Evolutionary conservation across 345 rosid species (phyloP).

Genomic region (Erodium maritimum): DNA sequence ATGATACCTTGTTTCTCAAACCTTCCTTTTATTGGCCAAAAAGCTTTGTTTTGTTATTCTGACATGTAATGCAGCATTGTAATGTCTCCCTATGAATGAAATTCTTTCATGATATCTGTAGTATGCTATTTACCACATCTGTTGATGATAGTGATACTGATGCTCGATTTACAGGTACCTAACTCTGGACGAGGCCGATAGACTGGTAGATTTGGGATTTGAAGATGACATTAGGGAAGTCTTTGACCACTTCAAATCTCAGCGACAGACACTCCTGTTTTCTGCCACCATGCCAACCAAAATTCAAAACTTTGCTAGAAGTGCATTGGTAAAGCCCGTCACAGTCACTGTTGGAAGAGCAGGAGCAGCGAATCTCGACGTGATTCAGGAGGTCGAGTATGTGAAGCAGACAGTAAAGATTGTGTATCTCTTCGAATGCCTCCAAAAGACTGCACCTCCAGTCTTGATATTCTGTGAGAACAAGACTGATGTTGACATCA

Average conservation of each 20-base stretch:
- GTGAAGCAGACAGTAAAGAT: conserved; percentile 94
- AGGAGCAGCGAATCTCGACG: conserved; percentile 96
- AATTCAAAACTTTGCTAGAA: conserved; percentile 81
- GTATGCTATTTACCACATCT: too few species aligned
- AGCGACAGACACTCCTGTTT: conserved; percentile 79
- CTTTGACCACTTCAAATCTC: conserved; percentile 85
- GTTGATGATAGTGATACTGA: too few species aligned
- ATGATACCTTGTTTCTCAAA: too few species aligned
- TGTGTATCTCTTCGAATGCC: conserved; percentile 84
- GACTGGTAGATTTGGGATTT: conserved; percentile 89
- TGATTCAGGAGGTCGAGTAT: conserved; percentile 90
- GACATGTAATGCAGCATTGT: too few species aligned
- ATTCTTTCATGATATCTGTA: too few species aligned
- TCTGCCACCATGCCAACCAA: conserved; percentile 96
- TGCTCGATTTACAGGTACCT: conserved; percentile 48
- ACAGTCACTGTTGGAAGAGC: conserved; percentile 87
- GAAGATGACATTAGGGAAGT: conserved; percentile 97
- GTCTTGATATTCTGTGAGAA: conserved; percentile 90
- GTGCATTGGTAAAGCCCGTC: conserved; percentile 82
- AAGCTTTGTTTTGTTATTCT: too few species aligned
- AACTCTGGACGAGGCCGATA: conserved; percentile 91
- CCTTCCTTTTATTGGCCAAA: too few species aligned
- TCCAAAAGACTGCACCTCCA: conserved; percentile 90
- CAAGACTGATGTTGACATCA: conserved; percentile 89
- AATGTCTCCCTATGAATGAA: too few species aligned